phyloP scores from a whole-genome alignment of 495 filamentous ascomycete genomes.

The Penicillium riverlandense region DNA sequence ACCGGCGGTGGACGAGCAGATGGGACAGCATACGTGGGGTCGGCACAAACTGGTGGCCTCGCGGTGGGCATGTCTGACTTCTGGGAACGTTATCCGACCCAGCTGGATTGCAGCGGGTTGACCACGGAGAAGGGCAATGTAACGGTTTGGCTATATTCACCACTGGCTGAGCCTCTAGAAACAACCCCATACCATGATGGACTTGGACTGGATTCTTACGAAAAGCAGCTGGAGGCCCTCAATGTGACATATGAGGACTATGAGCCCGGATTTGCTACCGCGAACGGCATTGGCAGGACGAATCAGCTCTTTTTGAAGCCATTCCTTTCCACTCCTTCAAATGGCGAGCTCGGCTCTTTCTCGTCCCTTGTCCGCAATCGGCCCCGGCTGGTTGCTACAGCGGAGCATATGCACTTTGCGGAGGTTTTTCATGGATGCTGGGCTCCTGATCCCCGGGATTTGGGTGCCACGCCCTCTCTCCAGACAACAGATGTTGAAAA shows the following conservation, averaged over 20 bases:
- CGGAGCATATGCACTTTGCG: conserved; percentile 31
- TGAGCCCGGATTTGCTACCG: conserved; percentile 37
- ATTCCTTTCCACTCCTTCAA: conserved; percentile 32
- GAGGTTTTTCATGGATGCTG: conserved; percentile 37
- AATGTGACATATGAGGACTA: conserved; percentile 51
- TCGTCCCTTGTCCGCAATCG: conserved; percentile 25
- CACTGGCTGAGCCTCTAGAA: conserved; percentile 39
- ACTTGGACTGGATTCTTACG: conserved; percentile 36
- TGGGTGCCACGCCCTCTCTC: not conserved
- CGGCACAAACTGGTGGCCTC: conserved; percentile 36
- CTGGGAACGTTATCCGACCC: conserved; percentile 44
- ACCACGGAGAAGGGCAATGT: conserved; percentile 28
- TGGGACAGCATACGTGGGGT: conserved; percentile 42
- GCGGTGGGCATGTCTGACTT: conserved; percentile 42
- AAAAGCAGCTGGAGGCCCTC: conserved; percentile 40
- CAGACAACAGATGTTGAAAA: conserved; percentile 21
- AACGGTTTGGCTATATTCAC: conserved; percentile 45
- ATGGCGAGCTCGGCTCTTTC: conserved; percentile 21
- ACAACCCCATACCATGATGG: conserved; percentile 43
- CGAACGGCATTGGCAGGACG: conserved; percentile 40
- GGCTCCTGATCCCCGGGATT: conserved; percentile 14
- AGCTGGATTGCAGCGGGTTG: conserved; percentile 35
- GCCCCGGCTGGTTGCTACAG: conserved; percentile 27
- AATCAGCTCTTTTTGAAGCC: conserved; percentile 37
- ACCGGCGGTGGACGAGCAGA: conserved; percentile 35